Conservation (phyloP, 345 rosid species). For the Mercurialis annua region DNA sequence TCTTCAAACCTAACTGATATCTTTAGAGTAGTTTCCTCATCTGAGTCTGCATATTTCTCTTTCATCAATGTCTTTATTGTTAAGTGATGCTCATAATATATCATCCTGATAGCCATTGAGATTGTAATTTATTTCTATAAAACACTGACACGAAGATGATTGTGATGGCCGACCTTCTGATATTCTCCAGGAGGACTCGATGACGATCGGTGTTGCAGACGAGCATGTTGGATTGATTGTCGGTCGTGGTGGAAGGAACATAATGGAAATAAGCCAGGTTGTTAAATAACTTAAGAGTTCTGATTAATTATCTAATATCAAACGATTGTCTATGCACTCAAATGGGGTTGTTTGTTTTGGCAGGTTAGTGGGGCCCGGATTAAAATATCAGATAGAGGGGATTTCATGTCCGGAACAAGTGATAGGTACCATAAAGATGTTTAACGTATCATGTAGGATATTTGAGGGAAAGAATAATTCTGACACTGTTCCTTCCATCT, state of each 20-base stretch:
- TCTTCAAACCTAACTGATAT: background rate
- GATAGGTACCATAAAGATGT: slow-evolving; percentile 56
- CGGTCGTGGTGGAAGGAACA: slow-evolving; percentile 97
- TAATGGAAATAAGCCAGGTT: slow-evolving; percentile 96
- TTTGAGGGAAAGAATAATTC: background rate
- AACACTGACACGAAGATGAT: background rate
- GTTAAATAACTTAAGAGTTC: slow-evolving; percentile 2
- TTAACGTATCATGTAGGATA: background rate
- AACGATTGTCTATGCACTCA: slow-evolving; percentile 17
- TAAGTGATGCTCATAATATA: background rate
- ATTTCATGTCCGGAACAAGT: slow-evolving; percentile 86
- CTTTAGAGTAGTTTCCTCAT: background rate
- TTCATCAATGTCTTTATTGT: background rate
- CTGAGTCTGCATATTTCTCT: background rate
- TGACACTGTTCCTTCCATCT: background rate
- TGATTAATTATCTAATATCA: background rate
- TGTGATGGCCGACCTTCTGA: slow-evolving; percentile 10
- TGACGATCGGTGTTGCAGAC: slow-evolving; percentile 86
- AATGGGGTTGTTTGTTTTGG: slow-evolving; percentile 6
- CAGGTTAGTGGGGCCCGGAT: slow-evolving; percentile 94
- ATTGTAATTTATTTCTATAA: background rate
- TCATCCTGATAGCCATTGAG: background rate
- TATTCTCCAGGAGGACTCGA: slow-evolving; percentile 71
- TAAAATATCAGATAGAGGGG: slow-evolving; percentile 95
- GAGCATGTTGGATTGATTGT: slow-evolving; percentile 94